Base-by-base conservation (phyloP, 2,329 filamentous ascomycete genomes). In the Ophiostoma triangulosporum region DNA sequence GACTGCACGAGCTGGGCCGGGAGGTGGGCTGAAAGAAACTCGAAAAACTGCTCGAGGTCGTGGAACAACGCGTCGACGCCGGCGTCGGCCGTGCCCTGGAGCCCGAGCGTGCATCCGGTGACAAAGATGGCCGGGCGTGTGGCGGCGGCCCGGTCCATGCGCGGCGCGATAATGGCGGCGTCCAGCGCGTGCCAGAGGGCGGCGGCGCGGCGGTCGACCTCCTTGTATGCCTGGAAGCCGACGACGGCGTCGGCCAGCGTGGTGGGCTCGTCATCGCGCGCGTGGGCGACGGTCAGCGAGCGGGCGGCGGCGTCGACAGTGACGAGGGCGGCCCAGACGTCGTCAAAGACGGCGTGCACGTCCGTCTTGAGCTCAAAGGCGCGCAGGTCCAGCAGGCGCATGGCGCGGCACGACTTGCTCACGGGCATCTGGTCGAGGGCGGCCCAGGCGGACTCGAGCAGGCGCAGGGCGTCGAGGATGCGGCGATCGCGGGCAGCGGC, bases 311-410 rank as follows among this genome's bases (percentile, higher is more conserved):
- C 65, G 61, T 91, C 79, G 17, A 89, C 67, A 1, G 73, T 67
- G 12, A 95, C 70, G 43, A 91, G 70, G 0, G 74, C 70, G 55
- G 77, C 77, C 88, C 89, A 96, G n/a, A 82, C 75, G 53, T 74
- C 72, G 43, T 79, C 76, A 36, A 93, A 75, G 8, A 79, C 77
- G 38, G 84, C 77, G 54, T 81, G 76, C 22, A 93, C 76, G 20
- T 77, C 73, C 2, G 76, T 74, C 57, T 82, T 83, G 54, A 95
- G 70, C 61, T 83, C 79, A 26, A 80, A 79, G 2, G 79, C 76
- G 57, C 83, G 78, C 45, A 79, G 67, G 57, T 82, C 75, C 4
- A 95, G 68, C 24, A 94, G 69, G 53, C 75, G 77, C 63, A 82
- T 75, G 2, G 79, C 77, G 31, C 82, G 74, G 31, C 80, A 80